A percentile compares a stretch with the other conserved stretches of the same genome.
Evolutionary conservation across 805 yeast genomes (phyloP).

Genomic region (Candida schatavii): DNA sequence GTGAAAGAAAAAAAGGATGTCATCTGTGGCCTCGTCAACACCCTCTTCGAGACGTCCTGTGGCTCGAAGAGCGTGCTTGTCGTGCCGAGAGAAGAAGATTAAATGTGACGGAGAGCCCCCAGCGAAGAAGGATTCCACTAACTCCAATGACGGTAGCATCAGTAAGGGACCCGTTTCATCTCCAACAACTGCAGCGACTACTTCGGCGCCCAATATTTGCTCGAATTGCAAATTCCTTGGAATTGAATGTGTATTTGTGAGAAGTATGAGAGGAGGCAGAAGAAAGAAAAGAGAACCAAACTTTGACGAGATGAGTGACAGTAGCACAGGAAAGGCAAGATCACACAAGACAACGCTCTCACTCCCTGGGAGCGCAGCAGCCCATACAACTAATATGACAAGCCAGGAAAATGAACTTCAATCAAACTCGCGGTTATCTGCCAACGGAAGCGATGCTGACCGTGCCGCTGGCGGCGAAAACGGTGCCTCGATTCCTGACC

Average conservation of each 20-base stretch:
- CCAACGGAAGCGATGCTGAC: background rate
- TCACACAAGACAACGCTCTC: background rate
- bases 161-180: slow-evolving; percentile 5
- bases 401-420: background rate
- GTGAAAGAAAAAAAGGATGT: too few relatives aligned
- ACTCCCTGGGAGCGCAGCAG: background rate
- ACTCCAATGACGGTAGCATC: slow-evolving; percentile 14
- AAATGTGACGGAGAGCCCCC: slow-evolving; percentile 62
- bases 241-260: slow-evolving; percentile 53
- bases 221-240: slow-evolving; percentile 48
- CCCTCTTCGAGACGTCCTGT: slow-evolving; percentile 39
- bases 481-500: background rate
- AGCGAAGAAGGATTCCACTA: slow-evolving; percentile 11
- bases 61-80: slow-evolving; percentile 59
- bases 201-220: slow-evolving; percentile 27
- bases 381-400: background rate
- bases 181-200: slow-evolving; percentile 15
- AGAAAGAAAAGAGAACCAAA: slow-evolving; percentile 29
- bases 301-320: slow-evolving; percentile 1
- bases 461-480: background rate
- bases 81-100: slow-evolving; percentile 63
- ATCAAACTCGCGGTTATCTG: too few relatives aligned
- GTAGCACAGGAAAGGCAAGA: background rate
- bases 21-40: background rate
- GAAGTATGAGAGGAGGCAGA: slow-evolving; percentile 57